Evolutionary conservation across 78 protist species (phyloP).

Genomic region (Diacronema lutheri): DNA sequence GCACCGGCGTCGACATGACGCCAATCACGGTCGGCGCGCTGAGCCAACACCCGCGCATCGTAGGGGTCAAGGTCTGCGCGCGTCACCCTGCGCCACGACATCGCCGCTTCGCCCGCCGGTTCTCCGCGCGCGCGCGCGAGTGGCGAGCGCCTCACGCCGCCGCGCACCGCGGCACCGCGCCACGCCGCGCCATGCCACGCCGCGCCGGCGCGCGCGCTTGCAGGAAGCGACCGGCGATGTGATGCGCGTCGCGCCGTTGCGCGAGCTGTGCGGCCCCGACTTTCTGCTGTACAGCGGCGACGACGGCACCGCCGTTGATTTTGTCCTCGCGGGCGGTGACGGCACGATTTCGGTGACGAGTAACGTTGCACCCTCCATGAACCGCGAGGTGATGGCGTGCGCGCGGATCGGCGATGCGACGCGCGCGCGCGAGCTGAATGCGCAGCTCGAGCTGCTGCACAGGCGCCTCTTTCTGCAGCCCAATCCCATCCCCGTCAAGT

Average conservation of each 20-base stretch:
- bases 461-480: background rate
- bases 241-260: background rate
- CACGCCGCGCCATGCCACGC: no score
- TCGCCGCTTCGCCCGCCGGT: no score
- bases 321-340: background rate
- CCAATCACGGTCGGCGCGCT: background rate
- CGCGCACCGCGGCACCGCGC: no score
- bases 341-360: background rate
- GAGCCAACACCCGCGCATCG: background rate
- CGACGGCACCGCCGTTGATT: background rate
- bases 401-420: background rate
- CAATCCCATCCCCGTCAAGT: background rate
- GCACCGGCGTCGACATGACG: background rate
- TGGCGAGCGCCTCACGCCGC: no score
- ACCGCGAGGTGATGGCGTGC: background rate
- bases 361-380: background rate
- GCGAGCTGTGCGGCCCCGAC: background rate
- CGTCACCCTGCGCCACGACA: no score
- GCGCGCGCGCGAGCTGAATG: background rate
- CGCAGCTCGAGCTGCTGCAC: background rate
- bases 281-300: background rate
- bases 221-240: background rate
- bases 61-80: background rate
- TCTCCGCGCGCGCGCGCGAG: no score
- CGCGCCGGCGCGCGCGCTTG: no score